phyloP scores from a whole-genome alignment of 257 asterid species.

The Phtheirospermum japonicum region DNA sequence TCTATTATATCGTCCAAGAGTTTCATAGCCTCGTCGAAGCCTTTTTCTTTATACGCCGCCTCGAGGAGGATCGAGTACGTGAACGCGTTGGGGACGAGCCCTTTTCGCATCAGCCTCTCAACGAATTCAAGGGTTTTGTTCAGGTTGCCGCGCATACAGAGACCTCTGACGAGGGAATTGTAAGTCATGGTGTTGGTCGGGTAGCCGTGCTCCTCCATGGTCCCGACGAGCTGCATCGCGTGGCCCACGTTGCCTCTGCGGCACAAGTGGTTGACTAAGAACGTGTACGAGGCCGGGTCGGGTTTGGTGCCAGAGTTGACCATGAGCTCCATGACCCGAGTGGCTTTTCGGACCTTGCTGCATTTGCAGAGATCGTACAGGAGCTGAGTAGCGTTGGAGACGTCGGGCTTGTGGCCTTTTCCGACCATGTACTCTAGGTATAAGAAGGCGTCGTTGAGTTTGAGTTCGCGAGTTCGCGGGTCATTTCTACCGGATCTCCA shows the following conservation, averaged over 20 bases:
- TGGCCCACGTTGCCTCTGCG: background rate
- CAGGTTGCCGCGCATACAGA: background rate
- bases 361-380: background rate
- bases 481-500: background rate
- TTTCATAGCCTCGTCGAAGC: background rate
- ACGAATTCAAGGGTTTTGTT: background rate
- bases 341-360: background rate
- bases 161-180: background rate
- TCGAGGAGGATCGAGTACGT: background rate
- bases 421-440: constrained; percentile 1
- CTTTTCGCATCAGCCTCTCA: background rate
- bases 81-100: constrained; percentile 1
- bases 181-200: background rate
- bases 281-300: background rate
- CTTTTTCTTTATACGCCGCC: background rate
- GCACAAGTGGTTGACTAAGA: background rate
- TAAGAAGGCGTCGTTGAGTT: background rate
- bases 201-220: background rate
- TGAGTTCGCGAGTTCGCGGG: background rate
- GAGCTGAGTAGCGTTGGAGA: background rate
- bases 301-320: background rate
- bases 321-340: background rate
- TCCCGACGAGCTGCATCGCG: background rate
- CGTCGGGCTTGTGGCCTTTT: background rate
- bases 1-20: background rate